Evolutionary conservation across 768 basidiomycete genomes (phyloP).

Genomic region (Mycena polygramma): DNA sequence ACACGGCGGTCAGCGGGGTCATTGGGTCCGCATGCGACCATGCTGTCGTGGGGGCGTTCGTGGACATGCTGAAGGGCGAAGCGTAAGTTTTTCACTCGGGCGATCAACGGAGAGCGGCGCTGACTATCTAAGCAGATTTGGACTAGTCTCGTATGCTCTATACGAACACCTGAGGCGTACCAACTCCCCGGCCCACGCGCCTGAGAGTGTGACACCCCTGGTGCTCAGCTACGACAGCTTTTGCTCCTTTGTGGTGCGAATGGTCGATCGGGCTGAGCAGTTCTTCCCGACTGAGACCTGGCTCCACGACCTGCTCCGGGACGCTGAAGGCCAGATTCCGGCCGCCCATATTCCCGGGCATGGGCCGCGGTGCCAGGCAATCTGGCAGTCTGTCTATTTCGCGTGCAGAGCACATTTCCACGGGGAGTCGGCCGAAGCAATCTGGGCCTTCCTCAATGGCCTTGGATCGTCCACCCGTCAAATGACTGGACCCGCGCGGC

Average conservation of each 20-base stretch:
- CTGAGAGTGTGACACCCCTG: no score
- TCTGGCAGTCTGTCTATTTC: constrained; percentile 29
- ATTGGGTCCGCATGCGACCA: constrained; percentile 25
- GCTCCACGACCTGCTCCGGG: constrained; percentile 14
- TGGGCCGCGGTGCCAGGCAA: neutral
- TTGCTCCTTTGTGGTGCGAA: no score
- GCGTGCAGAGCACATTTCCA: constrained; percentile 30
- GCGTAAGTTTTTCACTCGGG: constrained; percentile 14
- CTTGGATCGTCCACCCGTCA: constrained; percentile 24
- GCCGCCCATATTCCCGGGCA: constrained; percentile 28
- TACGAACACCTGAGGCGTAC: no score
- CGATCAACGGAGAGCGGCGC: no score
- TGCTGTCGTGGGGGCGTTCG: constrained; percentile 15
- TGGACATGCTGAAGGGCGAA: constrained; percentile 26
- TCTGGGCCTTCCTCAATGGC: constrained; percentile 28
- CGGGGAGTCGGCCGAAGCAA: constrained; percentile 27
- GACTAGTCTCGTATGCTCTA: no score
- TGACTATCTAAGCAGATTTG: no score
- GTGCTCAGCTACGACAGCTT: no score
- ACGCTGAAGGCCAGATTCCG: constrained; percentile 26
- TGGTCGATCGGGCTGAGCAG: no score
- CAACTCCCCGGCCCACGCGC: no score
- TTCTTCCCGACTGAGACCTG: constrained; percentile 23
- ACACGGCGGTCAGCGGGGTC: constrained; percentile 4
- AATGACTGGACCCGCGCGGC: constrained; percentile 25